A percentile compares a stretch with the other conserved stretches of the same genome.
Evolutionary conservation across 176 grass and related monocot species (phyloP).

Genomic region (Dactylis glomerata): DNA sequence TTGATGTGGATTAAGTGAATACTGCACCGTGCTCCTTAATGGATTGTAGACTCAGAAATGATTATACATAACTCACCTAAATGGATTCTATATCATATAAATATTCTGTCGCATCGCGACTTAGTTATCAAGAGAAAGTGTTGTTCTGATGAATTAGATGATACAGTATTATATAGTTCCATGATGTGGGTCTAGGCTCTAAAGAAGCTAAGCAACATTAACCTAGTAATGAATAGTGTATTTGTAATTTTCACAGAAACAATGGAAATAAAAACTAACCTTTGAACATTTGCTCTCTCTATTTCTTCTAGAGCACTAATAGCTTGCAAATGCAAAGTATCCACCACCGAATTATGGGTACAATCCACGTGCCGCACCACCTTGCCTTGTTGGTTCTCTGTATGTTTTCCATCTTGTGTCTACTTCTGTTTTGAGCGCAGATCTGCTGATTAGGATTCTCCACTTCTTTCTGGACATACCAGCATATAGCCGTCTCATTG

Average conservation of each 20-base stretch:
- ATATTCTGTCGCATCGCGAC: background rate
- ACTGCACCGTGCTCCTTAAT: background rate
- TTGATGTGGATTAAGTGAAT: background rate
- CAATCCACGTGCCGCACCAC: background rate
- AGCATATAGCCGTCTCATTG: too few relatives aligned
- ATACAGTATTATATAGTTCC: background rate
- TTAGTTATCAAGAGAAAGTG: slow-evolving; percentile 17
- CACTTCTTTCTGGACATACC: too few relatives aligned
- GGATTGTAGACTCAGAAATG: background rate
- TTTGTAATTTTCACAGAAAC: slow-evolving; percentile 17
- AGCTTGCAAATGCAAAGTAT: background rate
- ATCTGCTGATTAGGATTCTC: background rate
- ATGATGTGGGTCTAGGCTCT: background rate
- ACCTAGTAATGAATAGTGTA: background rate
- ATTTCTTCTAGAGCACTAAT: background rate
- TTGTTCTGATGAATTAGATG: background rate
- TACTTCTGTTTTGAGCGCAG: background rate
- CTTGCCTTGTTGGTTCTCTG: slow-evolving; percentile 17
- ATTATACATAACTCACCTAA: background rate
- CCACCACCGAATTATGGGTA: slow-evolving; percentile 12
- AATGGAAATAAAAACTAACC: background rate
- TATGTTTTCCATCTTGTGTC: background rate
- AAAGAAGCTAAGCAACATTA: slow-evolving; percentile 3
- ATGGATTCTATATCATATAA: background rate
- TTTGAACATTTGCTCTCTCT: background rate